phyloP scores from a whole-genome alignment of 352 stramenopile species.

The Phytophthora fragariaefolia region DNA sequence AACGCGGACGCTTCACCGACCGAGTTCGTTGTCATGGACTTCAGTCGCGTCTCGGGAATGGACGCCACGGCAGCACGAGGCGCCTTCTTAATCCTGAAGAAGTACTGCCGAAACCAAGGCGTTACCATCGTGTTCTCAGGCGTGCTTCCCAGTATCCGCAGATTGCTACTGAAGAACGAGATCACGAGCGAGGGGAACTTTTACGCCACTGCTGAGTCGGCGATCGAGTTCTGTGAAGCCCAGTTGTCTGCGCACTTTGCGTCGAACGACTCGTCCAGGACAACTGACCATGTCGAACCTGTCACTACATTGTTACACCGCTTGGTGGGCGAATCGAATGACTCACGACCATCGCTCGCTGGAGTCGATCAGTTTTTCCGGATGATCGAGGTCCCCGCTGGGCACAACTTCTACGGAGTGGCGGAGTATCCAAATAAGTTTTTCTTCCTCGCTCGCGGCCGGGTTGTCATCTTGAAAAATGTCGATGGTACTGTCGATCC shows the following conservation, averaged over 20 bases:
- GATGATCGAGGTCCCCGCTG: constrained; percentile 42
- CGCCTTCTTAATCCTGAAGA: constrained; percentile 77
- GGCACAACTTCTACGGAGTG: constrained; percentile 66
- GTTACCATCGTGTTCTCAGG: constrained; percentile 67
- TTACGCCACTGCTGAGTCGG: constrained; percentile 57
- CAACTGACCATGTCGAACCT: constrained; percentile 36
- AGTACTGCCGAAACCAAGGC: constrained; percentile 62
- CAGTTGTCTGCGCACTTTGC: constrained; percentile 31
- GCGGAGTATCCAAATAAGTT: constrained; percentile 52
- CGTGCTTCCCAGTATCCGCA: constrained; percentile 53
- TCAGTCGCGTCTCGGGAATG: constrained; percentile 82
- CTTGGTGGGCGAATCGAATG: constrained; percentile 61
- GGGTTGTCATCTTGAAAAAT: constrained; percentile 67
- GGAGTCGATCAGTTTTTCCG: constrained; percentile 60
- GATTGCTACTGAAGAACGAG: constrained; percentile 69
- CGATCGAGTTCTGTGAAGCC: constrained; percentile 68
- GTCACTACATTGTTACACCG: constrained; percentile 59
- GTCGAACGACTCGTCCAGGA: constrained; percentile 6
- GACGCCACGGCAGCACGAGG: constrained; percentile 77
- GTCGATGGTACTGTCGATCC: constrained; percentile 43
- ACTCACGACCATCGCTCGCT: constrained; percentile 48
- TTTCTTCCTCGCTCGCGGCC: constrained; percentile 60
- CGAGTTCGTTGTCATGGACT: constrained; percentile 85
- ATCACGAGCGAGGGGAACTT: constrained; percentile 54
- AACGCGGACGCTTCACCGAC: constrained; percentile 51